These are phyloP conservation scores for Trypanosoma avium DNA, from an alignment of 208 protist species.

Conservation along the genomic window DNA sequence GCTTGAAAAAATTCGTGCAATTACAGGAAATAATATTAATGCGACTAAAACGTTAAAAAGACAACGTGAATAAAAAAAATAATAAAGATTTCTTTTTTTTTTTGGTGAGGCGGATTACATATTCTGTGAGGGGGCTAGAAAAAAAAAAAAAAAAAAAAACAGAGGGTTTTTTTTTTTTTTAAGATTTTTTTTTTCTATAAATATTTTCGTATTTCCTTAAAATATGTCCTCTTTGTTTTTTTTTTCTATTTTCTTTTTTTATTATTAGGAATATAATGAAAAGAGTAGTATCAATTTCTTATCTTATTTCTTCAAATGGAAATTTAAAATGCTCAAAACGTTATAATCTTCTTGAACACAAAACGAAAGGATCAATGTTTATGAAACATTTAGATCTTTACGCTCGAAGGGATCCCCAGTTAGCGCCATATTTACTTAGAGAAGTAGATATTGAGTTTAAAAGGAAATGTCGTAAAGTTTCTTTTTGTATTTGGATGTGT, in stretches of 20 bases:
- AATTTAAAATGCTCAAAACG: conserved; percentile 36
- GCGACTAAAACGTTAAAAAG: conserved; percentile 14
- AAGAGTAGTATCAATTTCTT: not conserved
- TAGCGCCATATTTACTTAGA: conserved; percentile 87
- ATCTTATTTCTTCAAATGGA: not conserved
- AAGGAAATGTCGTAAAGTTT: conserved; percentile 83
- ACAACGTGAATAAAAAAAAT: conserved; percentile 16
- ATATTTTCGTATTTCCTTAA: not conserved
- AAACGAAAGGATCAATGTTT: conserved; percentile 79
- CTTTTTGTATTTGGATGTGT: conserved; percentile 78
- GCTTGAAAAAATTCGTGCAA: conserved; percentile 30
- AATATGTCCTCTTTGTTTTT: not conserved
- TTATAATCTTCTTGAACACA: conserved; percentile 71
- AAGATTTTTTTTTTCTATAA: conserved; percentile 5
- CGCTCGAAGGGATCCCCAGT: conserved; percentile 82
- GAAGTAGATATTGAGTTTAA: conserved; percentile 92
- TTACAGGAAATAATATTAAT: not conserved
- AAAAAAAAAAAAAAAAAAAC: conserved; percentile 5
- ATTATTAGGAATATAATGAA: conserved; percentile 13
- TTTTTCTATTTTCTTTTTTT: not conserved
- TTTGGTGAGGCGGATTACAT: too few species aligned
- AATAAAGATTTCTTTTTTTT: not conserved
- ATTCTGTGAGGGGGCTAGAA: not conserved
- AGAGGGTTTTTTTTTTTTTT: not conserved
- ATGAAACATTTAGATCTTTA: conserved; percentile 93